Evolutionary conservation across 371 early-diverging fungal genomes (phyloP), one percentile per base, ranked within the genome.

Genomic region (Circinella umbellata): DNA sequence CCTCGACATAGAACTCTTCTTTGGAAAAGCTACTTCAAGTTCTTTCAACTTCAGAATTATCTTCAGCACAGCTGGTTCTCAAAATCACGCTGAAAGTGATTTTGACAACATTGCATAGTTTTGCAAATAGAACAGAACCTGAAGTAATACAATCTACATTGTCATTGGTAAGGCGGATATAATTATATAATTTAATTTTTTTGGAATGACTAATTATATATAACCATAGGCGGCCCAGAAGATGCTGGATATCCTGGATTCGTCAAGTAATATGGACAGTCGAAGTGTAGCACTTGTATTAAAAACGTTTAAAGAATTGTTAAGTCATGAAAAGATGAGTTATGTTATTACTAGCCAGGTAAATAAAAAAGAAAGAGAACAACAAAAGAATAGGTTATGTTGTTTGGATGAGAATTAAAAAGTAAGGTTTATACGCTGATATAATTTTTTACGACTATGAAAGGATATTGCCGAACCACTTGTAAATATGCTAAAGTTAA

Each of bases 21-120:
- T 64, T 74, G 51, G 66, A 77, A 35, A 48, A 70, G 8, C 70
- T 79, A 4, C 62, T 85, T 17, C 72, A 73, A 37, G 76, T 86
- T 14, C 55, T 87, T 10, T 69, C 73, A 60, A 72, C 71, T 11
- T 47, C 67, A 14, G 65, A 63, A 6, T 57, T 78, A 14, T 78
- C 79, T 67, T 73, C 84, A 0, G 86, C 85, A 59, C 78, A 82
- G 18, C 73, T 84, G 10, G 80, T 88, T 0, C 71, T 88, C 49
- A 87, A 87, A 70, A 73, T 76, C 4, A 74, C 72, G 27, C 62
- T 88, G 20, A 70, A 67, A 9, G 67, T 84, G 35, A 66, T 86
- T 2, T 80, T 81, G 0, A 69, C 67, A 7, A 64, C 77, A 8
- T 64, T 86, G 39, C 78, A 76, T 61, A 67, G 73, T 15, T 64